Base-by-base conservation (phyloP, 345 rosid genomes). In the Boechera divaricarpa region DNA sequence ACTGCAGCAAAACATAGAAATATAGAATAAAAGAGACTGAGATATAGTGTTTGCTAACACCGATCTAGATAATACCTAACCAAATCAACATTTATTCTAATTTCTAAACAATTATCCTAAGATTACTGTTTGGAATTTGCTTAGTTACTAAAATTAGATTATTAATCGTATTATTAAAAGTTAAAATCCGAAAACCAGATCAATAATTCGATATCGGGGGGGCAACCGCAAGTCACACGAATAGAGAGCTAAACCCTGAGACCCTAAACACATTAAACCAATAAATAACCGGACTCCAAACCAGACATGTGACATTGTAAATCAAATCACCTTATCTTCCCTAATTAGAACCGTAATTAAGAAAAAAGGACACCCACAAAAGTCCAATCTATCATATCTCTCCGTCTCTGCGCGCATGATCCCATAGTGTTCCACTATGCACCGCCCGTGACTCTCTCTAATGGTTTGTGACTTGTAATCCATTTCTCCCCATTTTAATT, bases 391-490 rank as follows among this genome's bases (percentile, higher is more conserved):
- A 57, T 52, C 59, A 42, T 10, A 2, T 4, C 5, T 18, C 81
- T 16, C 54, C 58, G 9, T 71, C 72, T 70, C 76, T 77, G 77
- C 58, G 76, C 80, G 81, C 81, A 68, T 74, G 70, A 68, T 79
- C 77, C 54, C 47, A 62, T 47, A 79, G 79, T 74, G 74, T 63
- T 70, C 77, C 67, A 69, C 77, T 75, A 75, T 8, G 58, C 29
- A 10, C 71, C 69, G 10, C 77, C 79, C 82, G 82, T 79, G 82
- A 79, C 71, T 64, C 67, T 69, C 49, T 45, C 13, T 41, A 64
- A 75, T 79, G 82, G 72, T 69, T 71, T 63, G 55, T 70, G 79
- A 62, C 79, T 71, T 74, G 76, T 66, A 75, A 64, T 75, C 67
- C 75, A 69, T 60, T 7, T 51, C 29, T 45, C 47, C 52, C 15